These are phyloP conservation scores for Solanum virginianum DNA, from an alignment of 257 asterid genomes.

Conservation along the genomic window DNA sequence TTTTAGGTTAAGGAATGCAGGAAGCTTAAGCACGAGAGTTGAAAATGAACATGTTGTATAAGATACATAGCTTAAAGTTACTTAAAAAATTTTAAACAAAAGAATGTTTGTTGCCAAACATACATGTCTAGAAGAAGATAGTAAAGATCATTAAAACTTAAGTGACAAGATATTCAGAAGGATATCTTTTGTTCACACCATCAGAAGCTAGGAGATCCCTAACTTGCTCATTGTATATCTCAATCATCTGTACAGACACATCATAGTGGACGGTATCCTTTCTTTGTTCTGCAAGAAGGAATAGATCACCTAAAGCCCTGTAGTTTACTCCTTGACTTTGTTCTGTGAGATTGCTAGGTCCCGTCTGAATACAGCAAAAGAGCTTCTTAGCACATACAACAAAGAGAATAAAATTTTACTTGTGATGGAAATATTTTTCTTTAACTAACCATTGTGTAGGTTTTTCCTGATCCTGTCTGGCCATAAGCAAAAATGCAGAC, in stretches of 20 bases:
- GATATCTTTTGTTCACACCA: slow-evolving; percentile 87
- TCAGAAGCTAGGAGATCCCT: slow-evolving; percentile 76
- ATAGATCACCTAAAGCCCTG: slow-evolving; percentile 80
- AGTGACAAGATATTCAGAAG: slow-evolving; percentile 16
- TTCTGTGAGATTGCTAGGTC: slow-evolving; percentile 82
- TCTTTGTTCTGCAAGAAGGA: slow-evolving; percentile 74
- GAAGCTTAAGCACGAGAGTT: background rate
- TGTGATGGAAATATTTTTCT: background rate
- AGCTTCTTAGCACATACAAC: slow-evolving; percentile 2
- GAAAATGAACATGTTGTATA: background rate
- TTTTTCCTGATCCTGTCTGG: slow-evolving; percentile 99
- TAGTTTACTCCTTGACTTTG: slow-evolving; percentile 76
- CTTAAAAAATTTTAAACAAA: background rate
- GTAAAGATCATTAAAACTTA: background rate
- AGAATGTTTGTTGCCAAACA: background rate
- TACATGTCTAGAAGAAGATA: background rate
- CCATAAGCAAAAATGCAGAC: slow-evolving; percentile 98
- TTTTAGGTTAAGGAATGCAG: slow-evolving; percentile 33
- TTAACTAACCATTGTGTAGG: slow-evolving; percentile 74
- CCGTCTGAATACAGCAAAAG: slow-evolving; percentile 44
- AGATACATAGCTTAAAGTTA: background rate
- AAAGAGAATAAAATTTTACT: background rate
- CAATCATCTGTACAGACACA: slow-evolving; percentile 93
- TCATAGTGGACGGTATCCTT: slow-evolving; percentile 64
- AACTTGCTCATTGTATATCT: slow-evolving; percentile 95